These are phyloP conservation scores for Brettanomyces anomalus DNA, from an alignment of 805 yeast species.

Conservation along the genomic window DNA sequence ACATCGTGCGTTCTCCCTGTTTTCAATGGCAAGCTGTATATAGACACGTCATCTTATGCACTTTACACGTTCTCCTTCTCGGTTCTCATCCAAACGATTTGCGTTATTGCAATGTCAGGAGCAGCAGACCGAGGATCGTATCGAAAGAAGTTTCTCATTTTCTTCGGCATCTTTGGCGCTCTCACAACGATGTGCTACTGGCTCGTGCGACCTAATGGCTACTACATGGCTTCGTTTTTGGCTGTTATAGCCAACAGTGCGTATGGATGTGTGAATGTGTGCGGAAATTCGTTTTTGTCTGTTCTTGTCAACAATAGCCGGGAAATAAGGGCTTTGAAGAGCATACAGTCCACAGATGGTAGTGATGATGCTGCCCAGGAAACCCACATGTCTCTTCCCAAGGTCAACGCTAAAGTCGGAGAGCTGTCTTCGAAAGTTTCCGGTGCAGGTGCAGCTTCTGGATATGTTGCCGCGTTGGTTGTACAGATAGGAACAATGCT, in stretches of 20 bases:
- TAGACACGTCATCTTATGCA: slow-evolving; percentile 69
- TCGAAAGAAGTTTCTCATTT: slow-evolving; percentile 45
- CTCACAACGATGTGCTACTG: slow-evolving; percentile 40
- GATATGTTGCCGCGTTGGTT: slow-evolving; percentile 58
- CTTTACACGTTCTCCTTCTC: slow-evolving; percentile 63
- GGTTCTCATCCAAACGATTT: slow-evolving; percentile 63
- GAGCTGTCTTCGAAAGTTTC: slow-evolving; percentile 38
- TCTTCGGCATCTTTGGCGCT: slow-evolving; percentile 54
- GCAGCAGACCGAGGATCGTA: slow-evolving; percentile 56
- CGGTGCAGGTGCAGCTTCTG: slow-evolving; percentile 64
- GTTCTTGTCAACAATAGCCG: slow-evolving; percentile 39
- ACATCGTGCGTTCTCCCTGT: slow-evolving; percentile 27
- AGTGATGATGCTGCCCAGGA: not conserved
- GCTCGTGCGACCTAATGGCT: slow-evolving; percentile 29
- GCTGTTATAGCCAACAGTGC: slow-evolving; percentile 59
- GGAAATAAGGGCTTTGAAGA: slow-evolving; percentile 4
- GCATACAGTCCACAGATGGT: not conserved
- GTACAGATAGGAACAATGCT: slow-evolving; percentile 56
- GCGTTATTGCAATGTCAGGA: slow-evolving; percentile 68
- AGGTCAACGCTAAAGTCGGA: not conserved
- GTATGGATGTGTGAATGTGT: slow-evolving; percentile 71
- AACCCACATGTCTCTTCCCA: slow-evolving; percentile 23
- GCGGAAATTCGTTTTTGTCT: slow-evolving; percentile 70
- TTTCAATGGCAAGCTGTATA: slow-evolving; percentile 27
- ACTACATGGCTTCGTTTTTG: slow-evolving; percentile 40